Evolutionary conservation across 1,284 basidiomycete genomes (phyloP), one percentile per base, ranked within the genome.

Genomic region (Inonotus hispidus): DNA sequence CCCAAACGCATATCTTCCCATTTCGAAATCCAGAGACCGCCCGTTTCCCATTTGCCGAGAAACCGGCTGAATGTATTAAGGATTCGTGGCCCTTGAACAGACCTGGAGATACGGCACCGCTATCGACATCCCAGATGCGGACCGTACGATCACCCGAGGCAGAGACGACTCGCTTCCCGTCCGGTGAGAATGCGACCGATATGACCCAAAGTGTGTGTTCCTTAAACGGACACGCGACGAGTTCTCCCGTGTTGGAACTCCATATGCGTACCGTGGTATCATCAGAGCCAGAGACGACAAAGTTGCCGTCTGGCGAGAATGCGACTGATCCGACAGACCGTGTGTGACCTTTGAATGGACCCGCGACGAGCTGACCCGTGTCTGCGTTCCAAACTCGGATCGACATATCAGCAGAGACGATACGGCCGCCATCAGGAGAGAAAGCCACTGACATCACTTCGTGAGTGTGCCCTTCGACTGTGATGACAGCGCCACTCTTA

Each of bases 171-270:
- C 46, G 27, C 6, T 21, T 58, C 10, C 43, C 56, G 14, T 49
- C 56, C 13, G 16, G 56, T 29, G 56, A 58, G 19, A 47, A 58
- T 25, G 45, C 53, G n/a, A 64, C 32, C 4, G 56, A 64, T 8
- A 13, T 32, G 4, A 64, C 52, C 3, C 3, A 8, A 27, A n/a
- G n/a, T 43, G 41, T n/a, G 19, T 43, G 41, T n/a, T 2, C 41
- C 6, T 43, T n/a, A 43, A 43, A 43, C n/a, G 41, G 41, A n/a
- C 41, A 10, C 16, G 41, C 16, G 19, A 37, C 23, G 23, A 19
- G 19, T 54, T 54, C 53, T 19, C 53, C 53, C 3, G 3, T n/a
- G 19, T 43, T 4, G 16, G 19, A 16, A n/a, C n/a, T n/a, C n/a
- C n/a, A n/a, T n/a, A n/a, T n/a, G n/a, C n/a, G n/a, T 43, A 43